A percentile compares a stretch with the other conserved stretches of the same genome.
Evolutionary conservation across 192 early-diverging fungal species (phyloP).

Genomic region (Coemansia sp.): DNA sequence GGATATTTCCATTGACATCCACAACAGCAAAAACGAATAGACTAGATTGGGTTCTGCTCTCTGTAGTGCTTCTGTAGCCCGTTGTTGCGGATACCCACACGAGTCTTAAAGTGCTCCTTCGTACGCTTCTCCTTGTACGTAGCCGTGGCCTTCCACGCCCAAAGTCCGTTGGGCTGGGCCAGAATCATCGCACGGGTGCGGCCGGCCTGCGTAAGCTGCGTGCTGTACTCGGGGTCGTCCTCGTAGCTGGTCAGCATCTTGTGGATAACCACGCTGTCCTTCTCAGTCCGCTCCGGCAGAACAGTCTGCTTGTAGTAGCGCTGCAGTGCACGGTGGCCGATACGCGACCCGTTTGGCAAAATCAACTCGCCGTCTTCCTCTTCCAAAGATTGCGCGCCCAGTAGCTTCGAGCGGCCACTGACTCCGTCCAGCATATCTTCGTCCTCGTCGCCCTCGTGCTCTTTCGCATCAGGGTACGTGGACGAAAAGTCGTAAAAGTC

Average conservation of each 20-base stretch:
- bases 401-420: slow-evolving; percentile 23
- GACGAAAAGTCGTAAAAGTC: slow-evolving; percentile 97
- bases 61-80: slow-evolving; percentile 86
- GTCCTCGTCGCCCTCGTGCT: slow-evolving; percentile 46
- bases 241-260: slow-evolving; percentile 72
- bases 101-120: slow-evolving; percentile 62
- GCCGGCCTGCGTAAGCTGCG: slow-evolving; percentile 32
- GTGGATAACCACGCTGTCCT: slow-evolving; percentile 79
- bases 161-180: slow-evolving; percentile 38
- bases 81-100: slow-evolving; percentile 75
- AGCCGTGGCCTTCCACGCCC: slow-evolving; percentile 42
- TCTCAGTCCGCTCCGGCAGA: slow-evolving; percentile 54
- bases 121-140: slow-evolving; percentile 63
- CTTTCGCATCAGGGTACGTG: slow-evolving; percentile 70
- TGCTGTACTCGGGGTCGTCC: slow-evolving; percentile 35
- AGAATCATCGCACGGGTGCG: slow-evolving; percentile 43
- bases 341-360: slow-evolving; percentile 76
- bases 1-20: too few relatives aligned
- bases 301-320: slow-evolving; percentile 87
- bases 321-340: slow-evolving; percentile 80
- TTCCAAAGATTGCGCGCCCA: slow-evolving; percentile 39
- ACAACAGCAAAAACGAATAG: not conserved
- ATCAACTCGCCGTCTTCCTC: slow-evolving; percentile 85
- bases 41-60: slow-evolving; percentile 68
- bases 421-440: slow-evolving; percentile 20